Evolutionary conservation across 768 basidiomycete genomes (phyloP).

Genomic region (Auricularia cornea): DNA sequence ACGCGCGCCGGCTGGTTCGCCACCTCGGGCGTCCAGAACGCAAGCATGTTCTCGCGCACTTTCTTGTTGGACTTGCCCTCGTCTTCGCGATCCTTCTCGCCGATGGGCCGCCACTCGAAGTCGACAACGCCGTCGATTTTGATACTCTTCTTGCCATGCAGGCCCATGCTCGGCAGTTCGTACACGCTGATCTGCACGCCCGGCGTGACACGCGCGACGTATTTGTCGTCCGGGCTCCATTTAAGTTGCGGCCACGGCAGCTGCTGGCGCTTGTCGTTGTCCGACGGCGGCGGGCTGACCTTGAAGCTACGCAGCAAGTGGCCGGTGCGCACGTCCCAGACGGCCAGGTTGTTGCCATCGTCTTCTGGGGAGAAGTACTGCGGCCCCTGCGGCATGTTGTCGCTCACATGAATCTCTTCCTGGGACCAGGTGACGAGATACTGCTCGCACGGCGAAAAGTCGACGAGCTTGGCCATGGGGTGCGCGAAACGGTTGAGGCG

Average conservation of each 20-base stretch:
- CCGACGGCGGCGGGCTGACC: slow-evolving; percentile 39
- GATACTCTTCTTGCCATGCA: slow-evolving; percentile 92
- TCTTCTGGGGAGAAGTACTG: slow-evolving; percentile 88
- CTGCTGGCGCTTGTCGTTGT: slow-evolving; percentile 67
- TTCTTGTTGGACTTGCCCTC: slow-evolving; percentile 51
- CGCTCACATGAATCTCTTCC: slow-evolving; percentile 80
- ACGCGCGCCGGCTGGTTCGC: slow-evolving; percentile 95
- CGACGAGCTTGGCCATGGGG: slow-evolving; percentile 88
- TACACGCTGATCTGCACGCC: slow-evolving; percentile 95
- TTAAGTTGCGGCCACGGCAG: slow-evolving; percentile 82
- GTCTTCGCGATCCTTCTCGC: slow-evolving; percentile 81
- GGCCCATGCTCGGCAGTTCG: slow-evolving; percentile 87
- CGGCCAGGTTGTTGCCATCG: slow-evolving; percentile 91
- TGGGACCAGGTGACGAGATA: slow-evolving; percentile 98
- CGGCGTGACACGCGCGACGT: slow-evolving; percentile 78
- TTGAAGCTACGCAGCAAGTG: slow-evolving; percentile 88
- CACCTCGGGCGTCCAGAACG: slow-evolving; percentile 97
- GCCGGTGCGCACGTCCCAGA: slow-evolving; percentile 98
- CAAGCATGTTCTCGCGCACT: slow-evolving; percentile 80
- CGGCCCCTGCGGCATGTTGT: slow-evolving; percentile 70
- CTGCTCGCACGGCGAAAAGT: slow-evolving; percentile 95
- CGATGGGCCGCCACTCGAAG: slow-evolving; percentile 96
- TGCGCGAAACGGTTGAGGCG: slow-evolving; percentile 88
- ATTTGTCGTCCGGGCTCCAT: slow-evolving; percentile 97
- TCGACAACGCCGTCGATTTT: slow-evolving; percentile 97